These are phyloP conservation scores for Arthrocladium fulminans DNA, from an alignment of 2,329 filamentous ascomycete genomes.

Conservation along the genomic window DNA sequence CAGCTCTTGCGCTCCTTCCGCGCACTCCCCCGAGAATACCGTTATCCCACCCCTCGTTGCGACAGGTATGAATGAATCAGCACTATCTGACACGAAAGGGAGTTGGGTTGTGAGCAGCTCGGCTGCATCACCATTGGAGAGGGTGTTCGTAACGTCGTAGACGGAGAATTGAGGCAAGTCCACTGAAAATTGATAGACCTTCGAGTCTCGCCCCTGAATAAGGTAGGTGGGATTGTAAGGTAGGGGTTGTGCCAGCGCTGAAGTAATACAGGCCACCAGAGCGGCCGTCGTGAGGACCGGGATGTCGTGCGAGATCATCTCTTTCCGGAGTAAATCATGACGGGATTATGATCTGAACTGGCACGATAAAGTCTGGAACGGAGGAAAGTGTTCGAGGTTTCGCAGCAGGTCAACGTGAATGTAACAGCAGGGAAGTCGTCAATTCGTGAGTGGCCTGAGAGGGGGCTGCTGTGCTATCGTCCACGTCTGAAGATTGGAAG, in stretches of 20 bases:
- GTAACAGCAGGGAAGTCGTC: not conserved
- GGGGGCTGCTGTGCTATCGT: not conserved
- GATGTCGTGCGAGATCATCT: conserved; percentile 12
- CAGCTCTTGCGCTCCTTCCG: conserved; percentile 40
- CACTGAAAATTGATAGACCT: conserved; percentile 10
- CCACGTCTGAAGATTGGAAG: not conserved
- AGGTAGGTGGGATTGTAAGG: conserved; percentile 8
- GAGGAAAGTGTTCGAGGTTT: not conserved
- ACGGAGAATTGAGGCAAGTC: conserved; percentile 15
- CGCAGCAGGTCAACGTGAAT: not conserved
- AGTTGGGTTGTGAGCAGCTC: conserved; percentile 46
- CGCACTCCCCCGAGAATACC: conserved; percentile 67
- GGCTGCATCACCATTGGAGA: conserved; percentile 28
- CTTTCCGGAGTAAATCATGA: conserved; percentile 13
- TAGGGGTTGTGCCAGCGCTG: conserved; percentile 5
- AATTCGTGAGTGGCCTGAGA: not conserved
- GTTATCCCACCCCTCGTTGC: conserved; percentile 57
- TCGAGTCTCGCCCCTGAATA: conserved; percentile 3
- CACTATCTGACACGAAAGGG: conserved; percentile 50
- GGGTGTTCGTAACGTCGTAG: conserved; percentile 16
- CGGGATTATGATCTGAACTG: conserved; percentile 15
- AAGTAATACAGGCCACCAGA: conserved; percentile 6
- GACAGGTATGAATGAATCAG: conserved; percentile 53
- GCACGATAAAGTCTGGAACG: not conserved
- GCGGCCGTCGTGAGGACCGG: conserved; percentile 9